These are phyloP conservation scores for Paecilomyces niveus DNA, from an alignment of 2,329 filamentous ascomycete species.

Conservation along the genomic window DNA sequence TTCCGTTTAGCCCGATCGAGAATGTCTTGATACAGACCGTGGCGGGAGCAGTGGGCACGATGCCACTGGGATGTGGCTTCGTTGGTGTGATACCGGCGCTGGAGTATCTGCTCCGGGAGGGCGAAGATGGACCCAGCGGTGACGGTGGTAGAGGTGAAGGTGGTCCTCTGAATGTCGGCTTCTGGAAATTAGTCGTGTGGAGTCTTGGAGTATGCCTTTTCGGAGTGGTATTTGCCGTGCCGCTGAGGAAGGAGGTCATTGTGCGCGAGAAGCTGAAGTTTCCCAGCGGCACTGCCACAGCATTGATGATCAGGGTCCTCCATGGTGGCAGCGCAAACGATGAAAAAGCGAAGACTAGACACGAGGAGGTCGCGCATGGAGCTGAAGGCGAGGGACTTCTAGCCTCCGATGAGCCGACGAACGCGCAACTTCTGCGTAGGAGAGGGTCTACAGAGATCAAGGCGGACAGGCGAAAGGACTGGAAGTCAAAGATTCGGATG, in stretches of 20 bases:
- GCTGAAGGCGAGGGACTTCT: constrained; percentile 23
- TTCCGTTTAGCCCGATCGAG: constrained; percentile 88
- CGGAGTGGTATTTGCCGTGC: constrained; percentile 92
- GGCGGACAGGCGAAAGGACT: constrained; percentile 42
- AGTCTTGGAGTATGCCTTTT: constrained; percentile 91
- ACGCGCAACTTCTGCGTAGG: constrained; percentile 45
- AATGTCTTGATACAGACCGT: constrained; percentile 97
- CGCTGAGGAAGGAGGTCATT: constrained; percentile 82
- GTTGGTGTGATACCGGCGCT: constrained; percentile 91
- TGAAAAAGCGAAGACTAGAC: constrained; percentile 24
- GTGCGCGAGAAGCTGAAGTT: constrained; percentile 89
- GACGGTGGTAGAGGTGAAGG: constrained; percentile 68
- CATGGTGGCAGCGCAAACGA: constrained; percentile 56
- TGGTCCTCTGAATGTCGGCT: constrained; percentile 64
- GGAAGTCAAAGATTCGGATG: constrained; percentile 56
- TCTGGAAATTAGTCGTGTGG: constrained; percentile 80
- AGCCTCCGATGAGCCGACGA: constrained; percentile 25
- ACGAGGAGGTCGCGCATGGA: constrained; percentile 9
- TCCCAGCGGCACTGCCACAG: constrained; percentile 90
- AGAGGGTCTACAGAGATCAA: constrained; percentile 28
- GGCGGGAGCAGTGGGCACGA: constrained; percentile 89
- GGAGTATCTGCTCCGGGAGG: constrained; percentile 71
- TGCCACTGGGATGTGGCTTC: constrained; percentile 92
- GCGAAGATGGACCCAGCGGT: constrained; percentile 70
- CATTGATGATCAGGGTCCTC: constrained; percentile 82